Base-by-base conservation (phyloP, 371 early-diverging fungal genomes). In the Entomophthora muscae region DNA sequence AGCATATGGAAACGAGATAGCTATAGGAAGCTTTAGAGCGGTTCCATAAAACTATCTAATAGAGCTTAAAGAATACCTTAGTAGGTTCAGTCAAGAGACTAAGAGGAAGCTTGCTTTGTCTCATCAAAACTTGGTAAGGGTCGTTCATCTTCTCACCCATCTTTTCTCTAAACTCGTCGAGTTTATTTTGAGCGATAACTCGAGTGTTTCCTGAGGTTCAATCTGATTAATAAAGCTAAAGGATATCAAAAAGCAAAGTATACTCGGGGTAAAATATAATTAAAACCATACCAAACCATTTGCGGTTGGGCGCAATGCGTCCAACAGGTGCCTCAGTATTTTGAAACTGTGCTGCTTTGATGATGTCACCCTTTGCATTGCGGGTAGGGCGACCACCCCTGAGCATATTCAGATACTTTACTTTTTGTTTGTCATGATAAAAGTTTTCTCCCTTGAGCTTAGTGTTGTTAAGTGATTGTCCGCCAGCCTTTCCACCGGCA, bases 81-180 rank as follows among this genome's bases (percentile, higher is more conserved):
- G 86, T 79, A 51, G 86, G 80, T 66, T 91, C 92, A 57, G 83
- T 81, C 66, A 98, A 76, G 60, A 99, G 78, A 61, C 91, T 90
- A 83, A 98, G 91, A 10, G 99, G 99, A 52, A 99, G 82, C 77
- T 97, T 96, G 76, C 91, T 95, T 65, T 91, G 92, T 28, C 85
- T 80, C 69, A 99, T 72, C 22, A 99, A 78, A 26, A 99, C 89
- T 69, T 94, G 90, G 79, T 98, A 99, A 27, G 99, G 98, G 66
- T 92, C 95, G 69, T 95, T 83, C 59, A 86, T 79, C 71, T 85
- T 90, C 63, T 82, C 76, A 33, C 86, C 83, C 70, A 99, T 83
- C 64, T 93, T 94, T 69, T 91, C 88, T 53, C 95, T 82, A 72
- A 96, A 95, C 65, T 78, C 79, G 65, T 88, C 89, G 61, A 96